Percentiles rank a stretch among this genome's conserved stretches.
These are phyloP conservation scores for Talaromyces sp. DNA, from an alignment of 2,329 filamentous ascomycete species.

Conservation along the genomic window DNA sequence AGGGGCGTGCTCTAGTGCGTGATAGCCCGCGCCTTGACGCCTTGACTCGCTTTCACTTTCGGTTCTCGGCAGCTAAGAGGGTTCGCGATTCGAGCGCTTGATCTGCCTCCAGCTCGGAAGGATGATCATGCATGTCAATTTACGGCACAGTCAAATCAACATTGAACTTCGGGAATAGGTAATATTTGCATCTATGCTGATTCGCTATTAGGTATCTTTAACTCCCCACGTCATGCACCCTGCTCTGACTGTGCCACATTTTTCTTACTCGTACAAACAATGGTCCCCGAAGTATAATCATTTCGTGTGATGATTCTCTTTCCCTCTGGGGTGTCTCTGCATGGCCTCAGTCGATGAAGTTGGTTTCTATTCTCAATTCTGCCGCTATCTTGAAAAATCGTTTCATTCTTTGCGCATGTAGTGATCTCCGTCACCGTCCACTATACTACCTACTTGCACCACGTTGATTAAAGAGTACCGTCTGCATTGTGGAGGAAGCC, in stretches of 20 bases:
- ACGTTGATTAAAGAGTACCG: neutral
- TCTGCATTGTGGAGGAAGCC: neutral
- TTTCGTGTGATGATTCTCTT: neutral
- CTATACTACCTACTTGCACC: neutral
- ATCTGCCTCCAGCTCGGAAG: neutral
- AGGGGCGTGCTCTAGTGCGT: neutral
- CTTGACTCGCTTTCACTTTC: neutral
- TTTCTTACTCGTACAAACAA: neutral
- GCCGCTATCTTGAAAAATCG: too few relatives aligned
- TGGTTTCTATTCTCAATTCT: neutral
- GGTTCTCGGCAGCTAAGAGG: slow-evolving; percentile 7
- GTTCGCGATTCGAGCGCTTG: neutral
- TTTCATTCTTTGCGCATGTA: neutral
- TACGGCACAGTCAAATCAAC: slow-evolving; percentile 4
- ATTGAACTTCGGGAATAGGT: neutral
- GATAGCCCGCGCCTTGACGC: slow-evolving; percentile 1
- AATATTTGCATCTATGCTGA: neutral
- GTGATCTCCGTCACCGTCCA: neutral
- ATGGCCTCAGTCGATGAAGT: neutral
- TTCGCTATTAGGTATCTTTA: neutral
- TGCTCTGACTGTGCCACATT: slow-evolving; percentile 8
- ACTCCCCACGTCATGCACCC: slow-evolving; percentile 1
- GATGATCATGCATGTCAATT: neutral
- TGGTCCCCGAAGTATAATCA: neutral
- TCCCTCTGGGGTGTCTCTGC: neutral